A percentile compares a stretch with the other conserved stretches of the same genome.
These are phyloP conservation scores for Kitagawia praeruptora DNA, from an alignment of 129 eudicot genomes.

Conservation along the genomic window DNA sequence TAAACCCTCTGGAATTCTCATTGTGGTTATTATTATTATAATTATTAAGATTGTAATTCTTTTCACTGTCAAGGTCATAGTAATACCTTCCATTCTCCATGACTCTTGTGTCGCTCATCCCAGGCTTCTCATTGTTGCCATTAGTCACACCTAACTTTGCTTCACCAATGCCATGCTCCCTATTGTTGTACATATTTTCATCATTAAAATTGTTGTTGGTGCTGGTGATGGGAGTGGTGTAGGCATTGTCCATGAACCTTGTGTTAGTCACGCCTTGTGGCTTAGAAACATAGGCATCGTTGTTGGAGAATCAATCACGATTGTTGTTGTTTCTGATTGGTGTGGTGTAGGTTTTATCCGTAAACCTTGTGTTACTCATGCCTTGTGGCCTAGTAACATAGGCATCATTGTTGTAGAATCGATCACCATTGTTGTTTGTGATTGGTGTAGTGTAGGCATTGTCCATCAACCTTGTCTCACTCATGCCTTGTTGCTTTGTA, in stretches of 20 bases:
- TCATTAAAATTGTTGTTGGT: constrained; percentile 1
- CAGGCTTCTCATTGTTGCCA: constrained; percentile 17
- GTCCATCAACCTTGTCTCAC: background rate
- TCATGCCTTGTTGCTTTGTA: constrained; percentile 11
- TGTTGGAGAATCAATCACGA: background rate
- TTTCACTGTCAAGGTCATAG: constrained; percentile 17
- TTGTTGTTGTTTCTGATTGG: background rate
- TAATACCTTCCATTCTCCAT: constrained; percentile 28
- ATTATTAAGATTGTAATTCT: constrained; percentile 5
- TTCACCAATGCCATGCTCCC: constrained; percentile 2
- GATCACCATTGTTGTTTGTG: background rate
- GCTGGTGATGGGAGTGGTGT: background rate
- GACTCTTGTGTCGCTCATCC: constrained; percentile 38
- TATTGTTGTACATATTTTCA: background rate
- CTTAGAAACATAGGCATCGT: background rate
- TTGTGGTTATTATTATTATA: constrained; percentile 9
- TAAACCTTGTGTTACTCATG: background rate
- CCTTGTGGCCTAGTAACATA: constrained; percentile 12
- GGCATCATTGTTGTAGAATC: background rate
- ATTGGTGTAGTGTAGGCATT: background rate
- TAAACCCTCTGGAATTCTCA: constrained; percentile 2
- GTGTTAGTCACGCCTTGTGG: constrained; percentile 9
- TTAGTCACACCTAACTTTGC: constrained; percentile 1
- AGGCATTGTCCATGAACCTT: background rate
- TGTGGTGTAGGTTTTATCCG: background rate